These are phyloP conservation scores for Hanseniaspora sp. DNA, from an alignment of 1,139 yeast species.

Conservation along the genomic window DNA sequence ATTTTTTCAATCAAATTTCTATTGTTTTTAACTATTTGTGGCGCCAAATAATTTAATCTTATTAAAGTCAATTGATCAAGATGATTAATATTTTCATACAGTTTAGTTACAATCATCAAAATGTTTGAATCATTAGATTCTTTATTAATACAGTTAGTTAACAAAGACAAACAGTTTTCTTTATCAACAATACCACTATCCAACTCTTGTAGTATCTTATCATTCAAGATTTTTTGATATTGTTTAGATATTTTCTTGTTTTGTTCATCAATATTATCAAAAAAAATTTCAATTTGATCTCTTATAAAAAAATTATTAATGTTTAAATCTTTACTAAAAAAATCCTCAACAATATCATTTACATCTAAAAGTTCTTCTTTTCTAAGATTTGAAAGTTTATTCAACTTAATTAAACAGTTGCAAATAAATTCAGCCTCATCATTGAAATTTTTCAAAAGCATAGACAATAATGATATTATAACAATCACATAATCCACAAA, in stretches of 20 bases:
- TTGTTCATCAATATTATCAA: neutral
- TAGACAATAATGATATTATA: neutral
- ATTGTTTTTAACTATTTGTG: neutral
- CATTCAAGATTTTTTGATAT: neutral
- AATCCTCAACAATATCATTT: slow-evolving; percentile 7
- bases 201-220: neutral
- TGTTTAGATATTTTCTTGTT: neutral
- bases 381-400: neutral
- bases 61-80: neutral
- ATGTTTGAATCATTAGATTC: neutral
- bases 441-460: neutral
- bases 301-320: neutral
- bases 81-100: neutral
- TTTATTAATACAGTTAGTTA: neutral
- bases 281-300: slow-evolving; percentile 12
- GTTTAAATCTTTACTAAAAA: slow-evolving; percentile 3
- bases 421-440: neutral
- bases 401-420: neutral
- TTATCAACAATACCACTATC: neutral
- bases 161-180: slow-evolving; percentile 4
- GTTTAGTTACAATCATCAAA: neutral
- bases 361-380: slow-evolving; percentile 1
- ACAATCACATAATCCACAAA: neutral
- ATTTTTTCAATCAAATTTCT: neutral
- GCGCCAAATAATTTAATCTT: neutral